These are phyloP conservation scores for Hypoxylon sp. DNA, from an alignment of 2,329 filamentous ascomycete species.

Conservation along the genomic window DNA sequence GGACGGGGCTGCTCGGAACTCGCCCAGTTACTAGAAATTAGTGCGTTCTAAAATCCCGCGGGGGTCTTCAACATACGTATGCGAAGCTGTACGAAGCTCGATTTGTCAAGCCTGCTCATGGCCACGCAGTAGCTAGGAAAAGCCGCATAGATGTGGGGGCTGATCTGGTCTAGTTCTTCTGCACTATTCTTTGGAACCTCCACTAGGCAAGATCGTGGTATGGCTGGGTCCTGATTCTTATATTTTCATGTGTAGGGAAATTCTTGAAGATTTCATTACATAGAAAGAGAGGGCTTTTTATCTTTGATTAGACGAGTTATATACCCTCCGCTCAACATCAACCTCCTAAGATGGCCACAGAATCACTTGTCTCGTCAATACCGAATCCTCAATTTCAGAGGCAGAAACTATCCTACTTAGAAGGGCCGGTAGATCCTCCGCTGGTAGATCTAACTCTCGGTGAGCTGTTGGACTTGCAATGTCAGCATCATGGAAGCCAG, in stretches of 20 bases:
- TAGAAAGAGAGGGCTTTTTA: not conserved
- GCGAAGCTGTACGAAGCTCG: not conserved
- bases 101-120: not conserved
- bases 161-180: conserved; percentile 16
- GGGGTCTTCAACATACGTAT: conserved; percentile 2
- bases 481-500: conserved; percentile 72
- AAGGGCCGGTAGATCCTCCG: conserved; percentile 77
- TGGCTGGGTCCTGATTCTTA: conserved; percentile 3
- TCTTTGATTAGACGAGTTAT: conserved; percentile 1
- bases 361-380: conserved; percentile 41
- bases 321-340: not conserved
- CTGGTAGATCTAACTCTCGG: conserved; percentile 80
- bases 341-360: conserved; percentile 48
- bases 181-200: conserved; percentile 15
- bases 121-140: not conserved
- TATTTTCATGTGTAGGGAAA: conserved; percentile 9
- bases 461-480: conserved; percentile 80
- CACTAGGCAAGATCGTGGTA: conserved; percentile 6
- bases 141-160: conserved; percentile 28
- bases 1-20: not conserved
- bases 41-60: conserved; percentile 3
- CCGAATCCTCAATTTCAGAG: conserved; percentile 43
- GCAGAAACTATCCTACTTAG: conserved; percentile 71
- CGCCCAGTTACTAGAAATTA: conserved; percentile 1
- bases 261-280: not conserved